Evolutionary conservation across 768 basidiomycete species (phyloP), one percentile per base, ranked within the genome.

Genomic region (Agrocybe praecox): DNA sequence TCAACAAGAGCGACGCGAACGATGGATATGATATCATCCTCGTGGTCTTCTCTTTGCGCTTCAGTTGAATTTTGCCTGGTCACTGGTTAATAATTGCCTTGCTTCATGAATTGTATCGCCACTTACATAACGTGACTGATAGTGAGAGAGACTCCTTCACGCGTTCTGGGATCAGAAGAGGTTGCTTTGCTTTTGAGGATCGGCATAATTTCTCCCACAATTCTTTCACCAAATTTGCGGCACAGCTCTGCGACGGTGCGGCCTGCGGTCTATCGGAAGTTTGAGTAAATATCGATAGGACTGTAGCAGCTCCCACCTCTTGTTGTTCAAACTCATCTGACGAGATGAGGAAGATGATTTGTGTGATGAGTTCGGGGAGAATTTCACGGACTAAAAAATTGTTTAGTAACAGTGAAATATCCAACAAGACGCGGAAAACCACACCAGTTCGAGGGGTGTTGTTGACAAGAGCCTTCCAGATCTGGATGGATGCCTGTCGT

Each of bases 391-490:
- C 92, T 91, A 59, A 33, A 40, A 40, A 4, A 64, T 9, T 51
- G 61, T 23, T 14, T 29, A 29, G 26, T 59, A 29, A 64, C 58
- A 11, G 22, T 51, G 34, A 18, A 15, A 23, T 32, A 21, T 34
- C 24, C 4, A 10, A 9, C 26, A 15, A 10, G 11, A 19, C 29
- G n/a, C n/a, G 33, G 51, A 32, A 48, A 48, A 18, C 17, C 21
- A 76, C 67, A 94, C 94, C 89, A 61, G 94, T 96, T 45, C 89
- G 80, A 6, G 94, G 95, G 0, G 94, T 96, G 65, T 96, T 98
- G 69, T 94, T 85, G 10, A 99, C 96, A 60, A 98, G 79, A 4
- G 94, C 96, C 74, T 98, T 98, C 97, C 97, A 99, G 61, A 98
- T 97, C 55, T 94, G 94, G 45, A 96, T 85, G 0, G 96, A 92